Conservation (phyloP, 1,284 basidiomycete genomes). For the Moesziomyces sp. region DNA sequence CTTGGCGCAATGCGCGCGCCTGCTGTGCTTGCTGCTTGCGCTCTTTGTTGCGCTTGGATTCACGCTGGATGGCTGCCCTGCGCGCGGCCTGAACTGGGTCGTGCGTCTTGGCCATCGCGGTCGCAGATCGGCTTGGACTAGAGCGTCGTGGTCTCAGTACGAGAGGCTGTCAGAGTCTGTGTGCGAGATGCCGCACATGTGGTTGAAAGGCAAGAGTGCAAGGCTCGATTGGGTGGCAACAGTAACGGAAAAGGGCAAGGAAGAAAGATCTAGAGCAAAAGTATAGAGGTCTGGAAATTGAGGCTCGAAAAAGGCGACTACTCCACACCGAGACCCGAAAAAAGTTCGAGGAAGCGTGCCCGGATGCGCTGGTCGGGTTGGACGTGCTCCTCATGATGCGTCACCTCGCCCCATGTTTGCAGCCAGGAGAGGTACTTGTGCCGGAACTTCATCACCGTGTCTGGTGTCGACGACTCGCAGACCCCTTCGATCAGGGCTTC, state of each 20-base stretch:
- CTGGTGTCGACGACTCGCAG: conserved; percentile 20
- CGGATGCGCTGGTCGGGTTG: conserved; percentile 26
- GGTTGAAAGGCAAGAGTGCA: too few species aligned
- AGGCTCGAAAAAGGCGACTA: conserved; percentile 7
- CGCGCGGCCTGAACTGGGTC: conserved; percentile 68
- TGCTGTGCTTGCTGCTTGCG: conserved; percentile 60
- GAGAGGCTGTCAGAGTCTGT: too few species aligned
- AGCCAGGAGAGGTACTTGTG: conserved; percentile 33
- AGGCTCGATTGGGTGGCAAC: too few species aligned
- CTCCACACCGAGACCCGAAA: conserved; percentile 47
- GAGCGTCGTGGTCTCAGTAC: too few species aligned
- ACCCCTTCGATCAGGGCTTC: conserved; percentile 9
- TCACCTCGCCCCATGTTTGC: conserved; percentile 26
- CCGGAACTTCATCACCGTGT: conserved; percentile 19
- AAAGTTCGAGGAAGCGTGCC: conserved; percentile 23
- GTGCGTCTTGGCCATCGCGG: conserved; percentile 40
- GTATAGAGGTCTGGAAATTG: not conserved
- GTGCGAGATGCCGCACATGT: too few species aligned
- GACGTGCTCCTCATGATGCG: conserved; percentile 40
- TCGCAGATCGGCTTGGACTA: too few species aligned
- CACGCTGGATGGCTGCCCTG: conserved; percentile 59
- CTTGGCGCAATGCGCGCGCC: conserved; percentile 29
- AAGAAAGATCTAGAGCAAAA: conserved; percentile 4
- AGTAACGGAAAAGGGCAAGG: conserved; percentile 1
- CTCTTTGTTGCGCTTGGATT: conserved; percentile 61